These are phyloP conservation scores for Lotus japonicus DNA, from an alignment of 306 rosid species.

Conservation along the genomic window DNA sequence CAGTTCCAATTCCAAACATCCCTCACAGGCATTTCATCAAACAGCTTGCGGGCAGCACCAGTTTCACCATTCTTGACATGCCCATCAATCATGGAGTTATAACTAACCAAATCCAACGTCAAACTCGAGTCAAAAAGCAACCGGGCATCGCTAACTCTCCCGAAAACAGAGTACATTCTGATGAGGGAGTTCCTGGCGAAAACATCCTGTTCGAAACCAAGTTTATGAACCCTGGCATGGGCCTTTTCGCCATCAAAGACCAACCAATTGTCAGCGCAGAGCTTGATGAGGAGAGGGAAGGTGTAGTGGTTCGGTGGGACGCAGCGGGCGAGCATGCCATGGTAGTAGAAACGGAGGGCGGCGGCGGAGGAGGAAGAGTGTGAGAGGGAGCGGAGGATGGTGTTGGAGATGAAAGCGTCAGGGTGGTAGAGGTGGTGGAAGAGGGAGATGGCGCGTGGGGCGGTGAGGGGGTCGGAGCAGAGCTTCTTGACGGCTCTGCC, in stretches of 20 bases:
- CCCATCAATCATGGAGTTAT: slow-evolving; percentile 61
- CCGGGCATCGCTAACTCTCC: slow-evolving; percentile 36
- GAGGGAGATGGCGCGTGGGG: slow-evolving; percentile 28
- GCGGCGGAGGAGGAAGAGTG: slow-evolving; percentile 28
- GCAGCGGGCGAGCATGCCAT: slow-evolving; percentile 31
- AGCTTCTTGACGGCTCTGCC: slow-evolving; percentile 45
- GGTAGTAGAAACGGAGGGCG: slow-evolving; percentile 39
- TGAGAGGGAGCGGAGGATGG: slow-evolving; percentile 43
- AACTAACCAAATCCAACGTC: slow-evolving; percentile 53
- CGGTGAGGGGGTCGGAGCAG: slow-evolving; percentile 27
- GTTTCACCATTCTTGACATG: slow-evolving; percentile 36
- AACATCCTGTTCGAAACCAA: slow-evolving; percentile 45
- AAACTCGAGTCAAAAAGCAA: slow-evolving; percentile 35
- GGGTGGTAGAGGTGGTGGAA: slow-evolving; percentile 37
- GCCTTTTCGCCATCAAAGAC: slow-evolving; percentile 36
- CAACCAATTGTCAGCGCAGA: slow-evolving; percentile 19
- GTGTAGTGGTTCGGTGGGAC: slow-evolving; percentile 53
- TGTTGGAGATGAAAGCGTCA: slow-evolving; percentile 51
- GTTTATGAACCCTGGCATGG: slow-evolving; percentile 38
- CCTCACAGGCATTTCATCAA: slow-evolving; percentile 43
- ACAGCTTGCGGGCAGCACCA: slow-evolving; percentile 30
- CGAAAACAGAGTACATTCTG: slow-evolving; percentile 41
- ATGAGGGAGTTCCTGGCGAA: slow-evolving; percentile 49
- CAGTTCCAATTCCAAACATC: slow-evolving; percentile 54
- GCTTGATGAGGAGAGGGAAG: slow-evolving; percentile 52